These are phyloP conservation scores for Fraxinus anomala DNA, from an alignment of 257 asterid species.

Conservation along the genomic window DNA sequence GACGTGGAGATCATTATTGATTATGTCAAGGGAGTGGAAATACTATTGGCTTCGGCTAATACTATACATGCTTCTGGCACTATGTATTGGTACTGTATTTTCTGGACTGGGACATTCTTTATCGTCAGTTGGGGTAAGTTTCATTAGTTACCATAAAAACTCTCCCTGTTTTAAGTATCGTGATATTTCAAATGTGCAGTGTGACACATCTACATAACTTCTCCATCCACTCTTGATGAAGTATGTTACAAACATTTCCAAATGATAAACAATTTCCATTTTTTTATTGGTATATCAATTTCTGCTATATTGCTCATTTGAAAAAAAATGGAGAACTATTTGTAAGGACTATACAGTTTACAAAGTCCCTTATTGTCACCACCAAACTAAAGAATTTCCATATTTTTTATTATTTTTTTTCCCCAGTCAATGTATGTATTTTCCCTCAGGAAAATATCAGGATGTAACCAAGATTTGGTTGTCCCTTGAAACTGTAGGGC, in stretches of 20 bases:
- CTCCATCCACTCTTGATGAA: background rate
- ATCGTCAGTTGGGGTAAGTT: constrained; percentile 90
- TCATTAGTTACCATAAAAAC: constrained; percentile 5
- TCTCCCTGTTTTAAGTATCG: background rate
- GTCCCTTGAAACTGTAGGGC: background rate
- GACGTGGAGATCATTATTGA: constrained; percentile 95
- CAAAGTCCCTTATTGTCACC: background rate
- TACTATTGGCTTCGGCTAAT: constrained; percentile 96
- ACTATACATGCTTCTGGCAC: constrained; percentile 72
- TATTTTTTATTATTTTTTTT: no score
- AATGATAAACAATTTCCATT: background rate
- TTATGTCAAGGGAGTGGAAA: constrained; percentile 99
- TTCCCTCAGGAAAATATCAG: no score
- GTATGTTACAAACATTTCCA: background rate
- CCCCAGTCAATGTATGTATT: background rate
- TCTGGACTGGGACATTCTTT: constrained; percentile 95
- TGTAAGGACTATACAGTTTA: background rate
- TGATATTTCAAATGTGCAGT: background rate
- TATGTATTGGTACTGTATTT: constrained; percentile 78
- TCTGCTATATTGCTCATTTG: background rate
- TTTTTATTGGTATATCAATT: background rate
- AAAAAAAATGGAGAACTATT: background rate
- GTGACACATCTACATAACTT: background rate
- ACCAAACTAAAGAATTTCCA: background rate
- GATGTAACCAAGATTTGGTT: no score